These are phyloP conservation scores for Fraxinus sp. DNA, from an alignment of 305 asterid species.

Conservation along the genomic window DNA sequence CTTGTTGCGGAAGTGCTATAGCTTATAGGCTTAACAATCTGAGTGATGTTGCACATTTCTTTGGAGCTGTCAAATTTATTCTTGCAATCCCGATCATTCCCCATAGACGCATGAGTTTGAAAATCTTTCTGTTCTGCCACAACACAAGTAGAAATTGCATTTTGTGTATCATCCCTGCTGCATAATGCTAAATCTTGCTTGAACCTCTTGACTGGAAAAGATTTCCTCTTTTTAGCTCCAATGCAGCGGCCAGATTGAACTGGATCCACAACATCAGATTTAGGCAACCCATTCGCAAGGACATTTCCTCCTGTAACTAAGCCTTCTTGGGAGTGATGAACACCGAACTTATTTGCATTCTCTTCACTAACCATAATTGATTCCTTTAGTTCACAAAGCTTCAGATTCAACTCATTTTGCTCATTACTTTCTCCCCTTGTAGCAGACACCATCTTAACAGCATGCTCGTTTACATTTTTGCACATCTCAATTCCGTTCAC, in stretches of 20 bases:
- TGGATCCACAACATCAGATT: constrained; percentile 35
- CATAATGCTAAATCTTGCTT: constrained; percentile 46
- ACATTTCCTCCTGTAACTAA: constrained; percentile 34
- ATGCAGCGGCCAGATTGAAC: constrained; percentile 55
- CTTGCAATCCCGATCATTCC: constrained; percentile 33
- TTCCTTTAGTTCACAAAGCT: constrained; percentile 58
- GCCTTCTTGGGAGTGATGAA: constrained; percentile 37
- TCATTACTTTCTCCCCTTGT: constrained; percentile 36
- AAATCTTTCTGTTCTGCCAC: constrained; percentile 28
- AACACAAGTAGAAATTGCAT: constrained; percentile 31
- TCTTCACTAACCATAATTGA: constrained; percentile 28
- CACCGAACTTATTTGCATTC: constrained; percentile 24
- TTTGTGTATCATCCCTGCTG: constrained; percentile 30
- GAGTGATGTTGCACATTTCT: constrained; percentile 51
- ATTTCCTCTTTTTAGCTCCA: constrained; percentile 85
- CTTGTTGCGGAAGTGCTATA: constrained; percentile 45
- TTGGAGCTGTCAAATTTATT: constrained; percentile 43
- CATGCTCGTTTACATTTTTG: constrained; percentile 41
- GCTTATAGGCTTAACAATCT: constrained; percentile 71
- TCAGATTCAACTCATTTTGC: constrained; percentile 45
- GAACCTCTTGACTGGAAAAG: constrained; percentile 82
- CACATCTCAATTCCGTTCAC: constrained; percentile 31
- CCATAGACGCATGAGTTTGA: constrained; percentile 39
- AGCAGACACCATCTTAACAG: constrained; percentile 27
- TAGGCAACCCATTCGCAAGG: constrained; percentile 36